These are phyloP conservation scores for Akanthomyces uredinophilus DNA, from an alignment of 2,329 filamentous ascomycete species.

Conservation along the genomic window DNA sequence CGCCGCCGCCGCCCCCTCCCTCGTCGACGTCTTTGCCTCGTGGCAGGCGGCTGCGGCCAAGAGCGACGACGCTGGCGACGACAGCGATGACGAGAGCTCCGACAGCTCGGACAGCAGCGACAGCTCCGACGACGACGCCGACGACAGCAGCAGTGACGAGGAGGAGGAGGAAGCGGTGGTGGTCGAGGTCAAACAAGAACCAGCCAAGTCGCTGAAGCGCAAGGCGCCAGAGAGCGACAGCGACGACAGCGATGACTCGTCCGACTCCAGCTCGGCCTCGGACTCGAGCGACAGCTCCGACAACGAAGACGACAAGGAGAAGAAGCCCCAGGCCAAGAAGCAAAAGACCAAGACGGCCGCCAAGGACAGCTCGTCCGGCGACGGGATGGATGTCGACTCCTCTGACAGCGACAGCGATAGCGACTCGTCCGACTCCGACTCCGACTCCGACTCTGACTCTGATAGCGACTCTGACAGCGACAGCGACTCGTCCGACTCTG, in stretches of 20 bases:
- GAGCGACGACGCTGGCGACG: constrained; percentile 23
- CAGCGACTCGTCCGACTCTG: background rate
- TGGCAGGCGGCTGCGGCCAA: constrained; percentile 39
- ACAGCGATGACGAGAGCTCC: constrained; percentile 19
- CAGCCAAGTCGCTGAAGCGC: constrained; percentile 32
- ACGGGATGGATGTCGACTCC: constrained; percentile 24
- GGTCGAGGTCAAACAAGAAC: constrained; percentile 14
- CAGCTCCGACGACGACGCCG: constrained; percentile 21
- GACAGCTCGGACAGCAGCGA: constrained; percentile 21
- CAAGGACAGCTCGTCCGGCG: constrained; percentile 9
- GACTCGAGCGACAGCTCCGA: constrained; percentile 21
- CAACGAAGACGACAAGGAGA: constrained; percentile 41
- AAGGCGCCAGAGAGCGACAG: constrained; percentile 30
- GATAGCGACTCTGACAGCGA: constrained; percentile 25
- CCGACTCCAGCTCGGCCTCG: background rate
- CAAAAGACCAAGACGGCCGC: background rate
- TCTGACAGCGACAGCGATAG: constrained; percentile 31
- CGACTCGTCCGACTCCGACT: constrained; percentile 20
- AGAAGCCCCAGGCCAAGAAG: constrained; percentile 17
- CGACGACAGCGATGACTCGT: constrained; percentile 1
- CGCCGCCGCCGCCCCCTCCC: constrained; percentile 23
- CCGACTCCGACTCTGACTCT: constrained; percentile 26
- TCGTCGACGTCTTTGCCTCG: constrained; percentile 45
- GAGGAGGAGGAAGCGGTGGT: constrained; percentile 24
- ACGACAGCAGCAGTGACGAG: constrained; percentile 19